These are phyloP conservation scores for Exophiala alcalophila DNA, from an alignment of 2,329 filamentous ascomycete genomes.

Conservation along the genomic window DNA sequence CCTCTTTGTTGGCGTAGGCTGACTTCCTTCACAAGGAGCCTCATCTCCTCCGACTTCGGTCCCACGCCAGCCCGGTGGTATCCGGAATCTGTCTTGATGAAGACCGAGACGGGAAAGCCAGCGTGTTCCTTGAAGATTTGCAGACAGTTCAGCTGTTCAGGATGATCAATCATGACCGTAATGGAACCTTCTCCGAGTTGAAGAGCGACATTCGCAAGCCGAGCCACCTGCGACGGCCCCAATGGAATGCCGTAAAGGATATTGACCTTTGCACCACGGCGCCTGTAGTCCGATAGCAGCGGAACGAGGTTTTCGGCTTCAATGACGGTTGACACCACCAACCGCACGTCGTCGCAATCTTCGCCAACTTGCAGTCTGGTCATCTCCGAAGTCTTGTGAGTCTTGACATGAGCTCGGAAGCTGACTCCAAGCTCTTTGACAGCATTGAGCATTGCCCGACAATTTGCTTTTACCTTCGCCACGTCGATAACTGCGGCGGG, in stretches of 20 bases:
- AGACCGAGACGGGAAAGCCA: constrained; percentile 54
- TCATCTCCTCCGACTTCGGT: constrained; percentile 45
- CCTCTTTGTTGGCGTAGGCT: constrained; percentile 32
- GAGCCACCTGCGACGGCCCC: constrained; percentile 57
- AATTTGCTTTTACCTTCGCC: constrained; percentile 65
- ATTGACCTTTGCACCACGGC: constrained; percentile 55
- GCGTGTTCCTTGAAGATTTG: constrained; percentile 43
- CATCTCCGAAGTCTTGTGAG: constrained; percentile 72
- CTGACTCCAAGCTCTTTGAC: constrained; percentile 57
- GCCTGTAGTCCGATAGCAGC: constrained; percentile 58
- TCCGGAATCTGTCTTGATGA: constrained; percentile 73
- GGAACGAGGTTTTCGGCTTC: constrained; percentile 68
- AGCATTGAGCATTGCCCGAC: constrained; percentile 66
- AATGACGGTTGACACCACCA: constrained; percentile 71
- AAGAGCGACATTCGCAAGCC: constrained; percentile 57
- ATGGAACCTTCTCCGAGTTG: constrained; percentile 57
- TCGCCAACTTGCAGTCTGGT: constrained; percentile 68
- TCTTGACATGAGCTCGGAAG: constrained; percentile 78
- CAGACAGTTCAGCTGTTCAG: constrained; percentile 56
- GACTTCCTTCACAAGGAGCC: constrained; percentile 34
- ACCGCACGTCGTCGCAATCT: constrained; percentile 50
- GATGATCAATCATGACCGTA: constrained; percentile 68
- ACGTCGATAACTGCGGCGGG: constrained; percentile 68
- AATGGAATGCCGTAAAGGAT: constrained; percentile 73
- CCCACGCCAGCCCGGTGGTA: constrained; percentile 67